A percentile compares a stretch with the other conserved stretches of the same genome.
Evolutionary conservation across 164 flowering plant species (phyloP).

Genomic region (Liriodendron chinense): DNA sequence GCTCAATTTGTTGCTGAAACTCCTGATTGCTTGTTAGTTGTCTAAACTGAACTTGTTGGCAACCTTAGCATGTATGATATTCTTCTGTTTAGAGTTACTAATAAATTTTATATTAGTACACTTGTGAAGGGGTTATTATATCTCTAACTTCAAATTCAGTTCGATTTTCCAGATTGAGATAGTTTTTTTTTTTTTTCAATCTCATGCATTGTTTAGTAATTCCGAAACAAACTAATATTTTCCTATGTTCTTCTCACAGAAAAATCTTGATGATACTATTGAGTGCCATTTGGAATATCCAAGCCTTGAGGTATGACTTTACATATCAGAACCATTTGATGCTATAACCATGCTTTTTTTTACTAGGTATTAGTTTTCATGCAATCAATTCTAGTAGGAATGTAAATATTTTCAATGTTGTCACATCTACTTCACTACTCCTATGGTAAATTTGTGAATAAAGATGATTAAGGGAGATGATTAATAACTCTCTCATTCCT

Average conservation of each 20-base stretch:
- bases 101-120: not conserved
- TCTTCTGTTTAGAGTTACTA: not conserved
- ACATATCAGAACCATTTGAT: constrained; percentile 6
- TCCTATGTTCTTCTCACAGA: constrained; percentile 40
- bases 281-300: constrained; percentile 67
- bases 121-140: not conserved
- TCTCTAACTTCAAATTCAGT: not conserved
- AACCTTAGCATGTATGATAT: not conserved
- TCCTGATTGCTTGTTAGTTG: not conserved
- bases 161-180: too few relatives aligned
- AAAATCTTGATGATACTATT: constrained; percentile 52
- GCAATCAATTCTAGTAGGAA: too few relatives aligned
- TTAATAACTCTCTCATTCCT: too few relatives aligned
- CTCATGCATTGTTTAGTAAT: not conserved
- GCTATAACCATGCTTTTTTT: not conserved
- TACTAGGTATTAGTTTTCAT: too few relatives aligned
- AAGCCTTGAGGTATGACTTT: constrained; percentile 73
- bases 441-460: too few relatives aligned
- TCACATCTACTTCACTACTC: too few relatives aligned
- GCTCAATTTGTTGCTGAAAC: not conserved
- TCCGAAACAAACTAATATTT: not conserved
- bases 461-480: too few relatives aligned
- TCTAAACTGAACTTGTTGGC: not conserved
- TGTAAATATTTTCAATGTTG: too few relatives aligned
- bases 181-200: not conserved